These are phyloP conservation scores for Lipomyces oligophaga DNA, from an alignment of 805 yeast genomes.

Conservation along the genomic window DNA sequence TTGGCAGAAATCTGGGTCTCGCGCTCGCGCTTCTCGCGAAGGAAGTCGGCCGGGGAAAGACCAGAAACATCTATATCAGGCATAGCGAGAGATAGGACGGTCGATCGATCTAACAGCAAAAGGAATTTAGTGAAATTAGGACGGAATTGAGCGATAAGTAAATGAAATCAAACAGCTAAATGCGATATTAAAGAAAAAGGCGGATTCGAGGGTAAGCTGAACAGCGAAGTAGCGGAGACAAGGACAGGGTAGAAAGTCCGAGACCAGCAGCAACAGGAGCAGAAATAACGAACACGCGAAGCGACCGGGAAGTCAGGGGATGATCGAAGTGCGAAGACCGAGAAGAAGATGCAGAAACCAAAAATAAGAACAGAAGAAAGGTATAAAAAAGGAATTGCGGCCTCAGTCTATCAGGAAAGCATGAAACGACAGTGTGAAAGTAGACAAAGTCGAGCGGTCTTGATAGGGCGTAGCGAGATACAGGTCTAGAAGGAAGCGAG, in stretches of 20 bases:
- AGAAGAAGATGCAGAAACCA: not conserved
- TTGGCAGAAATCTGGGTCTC: conserved; percentile 7
- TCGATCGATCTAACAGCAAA: not conserved
- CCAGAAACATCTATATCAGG: not conserved
- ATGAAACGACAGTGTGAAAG: not conserved
- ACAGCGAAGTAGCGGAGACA: not conserved
- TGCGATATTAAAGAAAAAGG: too few species aligned
- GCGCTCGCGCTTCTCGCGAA: conserved; percentile 22
- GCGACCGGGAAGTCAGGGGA: not conserved
- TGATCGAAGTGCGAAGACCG: not conserved
- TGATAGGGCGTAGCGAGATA: too few species aligned
- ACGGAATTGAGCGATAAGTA: not conserved
- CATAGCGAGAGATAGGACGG: not conserved
- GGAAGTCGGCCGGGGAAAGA: conserved; percentile 26
- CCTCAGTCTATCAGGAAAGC: not conserved
- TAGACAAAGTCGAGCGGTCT: not conserved
- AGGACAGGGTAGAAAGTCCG: not conserved
- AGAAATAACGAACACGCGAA: not conserved
- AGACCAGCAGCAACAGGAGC: not conserved
- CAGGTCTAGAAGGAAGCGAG: too few species aligned
- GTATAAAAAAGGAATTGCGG: too few species aligned
- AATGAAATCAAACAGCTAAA: not conserved
- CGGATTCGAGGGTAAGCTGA: too few species aligned
- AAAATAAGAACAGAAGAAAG: too few species aligned
- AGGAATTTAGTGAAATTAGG: not conserved